A percentile compares a stretch with the other conserved stretches of the same genome.
These are phyloP conservation scores for Ramalina peruviana DNA, from an alignment of 495 filamentous ascomycete genomes.

Conservation along the genomic window DNA sequence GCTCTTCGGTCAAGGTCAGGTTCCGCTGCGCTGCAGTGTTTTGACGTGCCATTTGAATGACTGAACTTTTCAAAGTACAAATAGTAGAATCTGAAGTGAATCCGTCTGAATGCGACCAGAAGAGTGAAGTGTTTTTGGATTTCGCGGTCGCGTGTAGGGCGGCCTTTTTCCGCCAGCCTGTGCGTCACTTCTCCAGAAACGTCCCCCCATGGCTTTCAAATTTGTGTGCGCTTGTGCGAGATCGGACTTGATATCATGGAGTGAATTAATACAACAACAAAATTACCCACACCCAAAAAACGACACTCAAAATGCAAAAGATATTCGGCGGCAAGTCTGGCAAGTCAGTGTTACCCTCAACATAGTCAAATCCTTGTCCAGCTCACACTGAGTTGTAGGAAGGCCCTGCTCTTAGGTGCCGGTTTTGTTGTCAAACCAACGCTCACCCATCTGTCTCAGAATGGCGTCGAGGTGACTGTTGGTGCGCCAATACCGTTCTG, in stretches of 20 bases:
- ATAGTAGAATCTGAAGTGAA: too few species aligned
- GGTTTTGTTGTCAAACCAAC: slow-evolving; percentile 56
- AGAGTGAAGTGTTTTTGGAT: too few species aligned
- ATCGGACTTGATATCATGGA: too few species aligned
- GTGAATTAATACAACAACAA: too few species aligned
- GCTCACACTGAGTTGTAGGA: not conserved
- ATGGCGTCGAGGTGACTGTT: slow-evolving; percentile 68
- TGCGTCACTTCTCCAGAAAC: too few species aligned
- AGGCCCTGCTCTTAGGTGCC: slow-evolving; percentile 1
- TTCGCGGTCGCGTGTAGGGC: too few species aligned
- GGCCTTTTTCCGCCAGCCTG: too few species aligned
- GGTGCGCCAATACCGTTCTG: slow-evolving; percentile 33
- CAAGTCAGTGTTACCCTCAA: not conserved
- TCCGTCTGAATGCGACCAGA: too few species aligned
- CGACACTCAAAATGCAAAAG: not conserved
- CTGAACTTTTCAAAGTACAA: too few species aligned
- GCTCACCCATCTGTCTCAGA: slow-evolving; percentile 59
- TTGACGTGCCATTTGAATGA: slow-evolving; percentile 32
- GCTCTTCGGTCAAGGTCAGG: slow-evolving; percentile 78
- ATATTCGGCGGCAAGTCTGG: not conserved
- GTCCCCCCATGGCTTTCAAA: too few species aligned
- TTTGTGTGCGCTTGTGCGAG: too few species aligned
- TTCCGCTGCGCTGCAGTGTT: slow-evolving; percentile 43
- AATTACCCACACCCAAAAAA: not conserved
- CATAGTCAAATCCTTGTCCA: not conserved